Percentiles rank a stretch among this genome's conserved stretches.
These are phyloP conservation scores for Clathrus columnatus DNA, from an alignment of 768 basidiomycete genomes.

Conservation along the genomic window DNA sequence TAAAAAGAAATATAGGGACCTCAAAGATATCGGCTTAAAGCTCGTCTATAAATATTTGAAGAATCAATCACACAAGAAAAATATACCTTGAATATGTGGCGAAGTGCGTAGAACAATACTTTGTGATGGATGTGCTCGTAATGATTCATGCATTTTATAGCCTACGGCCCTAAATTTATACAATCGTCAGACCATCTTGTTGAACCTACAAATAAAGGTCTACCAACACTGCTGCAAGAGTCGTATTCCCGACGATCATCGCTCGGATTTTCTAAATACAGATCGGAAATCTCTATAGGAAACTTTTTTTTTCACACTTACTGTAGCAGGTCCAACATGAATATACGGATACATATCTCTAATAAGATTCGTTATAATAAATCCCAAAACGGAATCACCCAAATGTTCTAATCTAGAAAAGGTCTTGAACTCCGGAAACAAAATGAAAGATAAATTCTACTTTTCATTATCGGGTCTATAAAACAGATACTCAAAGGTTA, in stretches of 20 bases:
- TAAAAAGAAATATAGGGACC: constrained; percentile 30
- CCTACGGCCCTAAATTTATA: constrained; percentile 40
- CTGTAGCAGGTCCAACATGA: constrained; percentile 72
- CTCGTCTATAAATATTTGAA: neutral
- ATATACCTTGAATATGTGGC: constrained; percentile 59
- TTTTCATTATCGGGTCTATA: constrained; percentile 72
- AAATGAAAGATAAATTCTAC: constrained; percentile 29
- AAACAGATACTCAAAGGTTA: neutral
- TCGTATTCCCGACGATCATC: constrained; percentile 64
- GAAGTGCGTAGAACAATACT: constrained; percentile 64
- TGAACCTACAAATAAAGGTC: constrained; percentile 13
- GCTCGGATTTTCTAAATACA: constrained; percentile 65
- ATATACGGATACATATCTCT: constrained; percentile 56
- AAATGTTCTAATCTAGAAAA: constrained; percentile 58
- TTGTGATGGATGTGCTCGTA: constrained; percentile 65
- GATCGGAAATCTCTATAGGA: neutral
- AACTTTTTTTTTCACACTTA: constrained; percentile 24
- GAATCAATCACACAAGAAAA: no score
- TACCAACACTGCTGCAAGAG: constrained; percentile 58
- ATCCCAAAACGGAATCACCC: constrained; percentile 63
- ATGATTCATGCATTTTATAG: constrained; percentile 53
- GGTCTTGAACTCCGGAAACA: neutral
- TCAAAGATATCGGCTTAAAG: constrained; percentile 68
- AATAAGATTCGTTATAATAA: constrained; percentile 59
- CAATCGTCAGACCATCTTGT: neutral